phyloP scores from a whole-genome alignment of 352 stramenopile genomes.

The Achlya hypogyna region DNA sequence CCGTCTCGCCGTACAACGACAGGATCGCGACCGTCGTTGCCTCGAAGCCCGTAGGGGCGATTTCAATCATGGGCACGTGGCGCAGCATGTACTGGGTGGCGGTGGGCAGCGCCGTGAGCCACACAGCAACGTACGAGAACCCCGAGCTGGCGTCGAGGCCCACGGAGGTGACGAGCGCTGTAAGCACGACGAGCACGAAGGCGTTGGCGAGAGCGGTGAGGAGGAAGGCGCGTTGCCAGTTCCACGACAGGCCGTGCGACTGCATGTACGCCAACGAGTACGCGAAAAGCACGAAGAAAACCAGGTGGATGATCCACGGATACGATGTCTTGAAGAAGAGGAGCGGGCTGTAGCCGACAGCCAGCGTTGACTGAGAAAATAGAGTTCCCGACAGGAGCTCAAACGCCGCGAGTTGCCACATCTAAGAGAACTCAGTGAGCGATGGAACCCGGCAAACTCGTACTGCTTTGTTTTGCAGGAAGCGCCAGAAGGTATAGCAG shows the following conservation, averaged over 20 bases:
- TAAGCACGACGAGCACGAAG: neutral
- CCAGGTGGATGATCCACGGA: neutral
- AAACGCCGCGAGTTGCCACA: constrained; percentile 6
- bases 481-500: constrained; percentile 1
- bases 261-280: neutral
- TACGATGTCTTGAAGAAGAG: neutral
- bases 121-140: neutral
- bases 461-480: constrained; percentile 6
- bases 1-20: neutral
- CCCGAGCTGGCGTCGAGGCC: neutral
- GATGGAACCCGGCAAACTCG: neutral
- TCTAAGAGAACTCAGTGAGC: neutral
- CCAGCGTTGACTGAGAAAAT: neutral
- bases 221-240: neutral
- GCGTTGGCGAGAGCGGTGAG: neutral
- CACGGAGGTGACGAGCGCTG: too few relatives aligned
- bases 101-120: neutral
- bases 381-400: neutral
- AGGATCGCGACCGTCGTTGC: constrained; percentile 7
- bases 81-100: neutral
- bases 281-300: constrained; percentile 7
- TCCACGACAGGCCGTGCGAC: neutral
- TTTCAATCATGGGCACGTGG: constrained; percentile 6
- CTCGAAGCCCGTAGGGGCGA: neutral
- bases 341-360: neutral